These are phyloP conservation scores for Cystofilobasidium capitatum DNA, from an alignment of 768 basidiomycete genomes.

Conservation along the genomic window DNA sequence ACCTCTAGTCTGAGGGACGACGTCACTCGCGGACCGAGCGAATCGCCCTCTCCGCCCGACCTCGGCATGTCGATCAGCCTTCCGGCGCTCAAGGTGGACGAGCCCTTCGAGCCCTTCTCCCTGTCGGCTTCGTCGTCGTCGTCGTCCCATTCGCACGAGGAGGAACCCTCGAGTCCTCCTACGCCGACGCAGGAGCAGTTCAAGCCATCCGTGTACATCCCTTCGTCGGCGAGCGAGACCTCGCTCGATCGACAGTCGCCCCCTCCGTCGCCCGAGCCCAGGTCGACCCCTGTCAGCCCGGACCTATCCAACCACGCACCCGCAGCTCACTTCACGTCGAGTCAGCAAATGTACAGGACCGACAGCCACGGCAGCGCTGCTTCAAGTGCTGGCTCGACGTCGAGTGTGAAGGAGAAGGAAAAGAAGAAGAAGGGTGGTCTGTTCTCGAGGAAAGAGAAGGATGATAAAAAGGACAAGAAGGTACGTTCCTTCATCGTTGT, in stretches of 20 bases:
- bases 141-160: background rate
- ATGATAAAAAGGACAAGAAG: conserved; percentile 44
- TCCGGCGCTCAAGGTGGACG: conserved; percentile 17
- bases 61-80: conserved; percentile 14
- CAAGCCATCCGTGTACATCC: conserved; percentile 6
- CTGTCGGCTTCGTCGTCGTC: background rate
- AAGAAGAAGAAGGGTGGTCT: conserved; percentile 37
- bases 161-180: conserved; percentile 6
- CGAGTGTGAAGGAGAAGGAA: conserved; percentile 34
- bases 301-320: background rate
- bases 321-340: background rate
- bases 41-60: conserved; percentile 22
- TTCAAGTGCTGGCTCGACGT: background rate
- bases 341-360: conserved; percentile 13
- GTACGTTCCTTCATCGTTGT: conserved; percentile 20
- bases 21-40: background rate
- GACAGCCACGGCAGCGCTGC: conserved; percentile 6
- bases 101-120: conserved; percentile 6
- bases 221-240: conserved; percentile 12
- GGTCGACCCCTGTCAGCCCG: background rate
- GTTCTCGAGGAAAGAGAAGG: conserved; percentile 31
- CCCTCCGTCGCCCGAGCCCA: background rate
- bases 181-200: conserved; percentile 20
- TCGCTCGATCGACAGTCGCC: background rate
- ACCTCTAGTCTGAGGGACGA: background rate